Percentiles rank a stretch among this genome's conserved stretches.
phyloP scores from a whole-genome alignment of 768 basidiomycete genomes.

The Pulveroboletus sp. region DNA sequence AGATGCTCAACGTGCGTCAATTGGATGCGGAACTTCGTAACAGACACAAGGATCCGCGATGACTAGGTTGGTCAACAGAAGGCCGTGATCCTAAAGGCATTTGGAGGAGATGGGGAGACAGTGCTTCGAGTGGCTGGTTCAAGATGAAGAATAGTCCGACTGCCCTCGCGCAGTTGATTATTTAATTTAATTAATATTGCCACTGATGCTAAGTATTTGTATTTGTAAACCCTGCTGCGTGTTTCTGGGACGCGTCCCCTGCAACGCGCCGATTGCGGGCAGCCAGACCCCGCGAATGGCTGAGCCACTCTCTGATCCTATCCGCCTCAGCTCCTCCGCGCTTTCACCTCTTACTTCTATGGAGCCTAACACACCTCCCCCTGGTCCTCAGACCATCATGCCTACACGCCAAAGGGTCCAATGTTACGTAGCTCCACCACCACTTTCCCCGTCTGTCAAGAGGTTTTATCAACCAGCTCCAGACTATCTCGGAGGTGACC shows the following conservation, averaged over 20 bases:
- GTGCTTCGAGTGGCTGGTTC: not conserved
- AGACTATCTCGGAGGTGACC: slow-evolving; percentile 32
- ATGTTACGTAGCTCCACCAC: slow-evolving; percentile 38
- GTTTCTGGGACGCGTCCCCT: slow-evolving; percentile 7
- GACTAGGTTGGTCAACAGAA: slow-evolving; percentile 65
- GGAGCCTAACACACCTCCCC: slow-evolving; percentile 6
- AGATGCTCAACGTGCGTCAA: slow-evolving; percentile 57
- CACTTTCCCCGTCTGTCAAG: slow-evolving; percentile 36
- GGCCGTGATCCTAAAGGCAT: slow-evolving; percentile 36
- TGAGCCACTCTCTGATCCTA: slow-evolving; percentile 8
- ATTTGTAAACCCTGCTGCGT: not conserved
- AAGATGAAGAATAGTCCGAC: too few species aligned
- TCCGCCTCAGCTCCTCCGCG: slow-evolving; percentile 12
- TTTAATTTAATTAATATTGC: too few species aligned
- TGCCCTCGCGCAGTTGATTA: too few species aligned
- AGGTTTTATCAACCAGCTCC: slow-evolving; percentile 37
- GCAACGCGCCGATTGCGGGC: slow-evolving; percentile 2
- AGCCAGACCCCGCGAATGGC: slow-evolving; percentile 17
- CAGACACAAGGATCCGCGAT: slow-evolving; percentile 41
- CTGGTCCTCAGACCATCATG: not conserved
- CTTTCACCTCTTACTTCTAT: slow-evolving; percentile 17
- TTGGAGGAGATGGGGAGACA: slow-evolving; percentile 33
- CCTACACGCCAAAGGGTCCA: slow-evolving; percentile 8
- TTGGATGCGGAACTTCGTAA: slow-evolving; percentile 46
- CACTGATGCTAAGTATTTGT: too few species aligned